A percentile compares a stretch with the other conserved stretches of the same genome.
Evolutionary conservation across 1,139 yeast genomes (phyloP).

Genomic region (Sugiyamaella novakii): DNA sequence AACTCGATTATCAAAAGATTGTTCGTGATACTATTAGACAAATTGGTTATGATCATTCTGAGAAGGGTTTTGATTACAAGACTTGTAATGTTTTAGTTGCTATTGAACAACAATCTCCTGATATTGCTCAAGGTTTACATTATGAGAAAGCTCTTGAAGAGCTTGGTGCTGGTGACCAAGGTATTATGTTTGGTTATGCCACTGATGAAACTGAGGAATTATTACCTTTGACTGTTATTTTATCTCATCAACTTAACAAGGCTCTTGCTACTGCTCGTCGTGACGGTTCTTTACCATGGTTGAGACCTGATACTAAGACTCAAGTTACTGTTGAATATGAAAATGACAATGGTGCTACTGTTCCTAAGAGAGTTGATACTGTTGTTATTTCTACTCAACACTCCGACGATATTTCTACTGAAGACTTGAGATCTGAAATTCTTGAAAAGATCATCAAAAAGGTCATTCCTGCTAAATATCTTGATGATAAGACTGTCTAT

Average conservation of each 20-base stretch:
- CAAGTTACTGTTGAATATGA: slow-evolving; percentile 98
- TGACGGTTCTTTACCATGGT: slow-evolving; percentile 90
- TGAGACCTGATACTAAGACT: slow-evolving; percentile 99
- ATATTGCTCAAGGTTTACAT: slow-evolving; percentile 98
- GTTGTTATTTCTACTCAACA: slow-evolving; percentile 97
- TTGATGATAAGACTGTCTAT: slow-evolving; percentile 93
- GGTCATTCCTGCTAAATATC: slow-evolving; percentile 86
- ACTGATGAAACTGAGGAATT: slow-evolving; percentile 98
- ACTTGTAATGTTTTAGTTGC: slow-evolving; percentile 99
- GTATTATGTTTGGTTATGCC: slow-evolving; percentile 99
- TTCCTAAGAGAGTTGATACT: slow-evolving; percentile 96
- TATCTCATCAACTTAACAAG: slow-evolving; percentile 94
- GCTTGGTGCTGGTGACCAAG: slow-evolving; percentile 99
- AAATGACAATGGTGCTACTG: slow-evolving; percentile 91
- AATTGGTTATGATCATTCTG: slow-evolving; percentile 96
- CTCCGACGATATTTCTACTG: slow-evolving; percentile 93
- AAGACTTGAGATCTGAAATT: slow-evolving; percentile 79
- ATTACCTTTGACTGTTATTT: slow-evolving; percentile 90
- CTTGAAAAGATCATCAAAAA: slow-evolving; percentile 79
- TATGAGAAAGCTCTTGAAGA: slow-evolving; percentile 96
- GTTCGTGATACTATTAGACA: slow-evolving; percentile 98
- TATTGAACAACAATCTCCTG: slow-evolving; percentile 99
- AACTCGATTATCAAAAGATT: slow-evolving; percentile 92
- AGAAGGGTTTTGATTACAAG: slow-evolving; percentile 98
- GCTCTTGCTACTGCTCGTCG: slow-evolving; percentile 98